Base-by-base conservation (phyloP, 225 moss, liverwort and hornwort species). In the Polytrichum commune region DNA sequence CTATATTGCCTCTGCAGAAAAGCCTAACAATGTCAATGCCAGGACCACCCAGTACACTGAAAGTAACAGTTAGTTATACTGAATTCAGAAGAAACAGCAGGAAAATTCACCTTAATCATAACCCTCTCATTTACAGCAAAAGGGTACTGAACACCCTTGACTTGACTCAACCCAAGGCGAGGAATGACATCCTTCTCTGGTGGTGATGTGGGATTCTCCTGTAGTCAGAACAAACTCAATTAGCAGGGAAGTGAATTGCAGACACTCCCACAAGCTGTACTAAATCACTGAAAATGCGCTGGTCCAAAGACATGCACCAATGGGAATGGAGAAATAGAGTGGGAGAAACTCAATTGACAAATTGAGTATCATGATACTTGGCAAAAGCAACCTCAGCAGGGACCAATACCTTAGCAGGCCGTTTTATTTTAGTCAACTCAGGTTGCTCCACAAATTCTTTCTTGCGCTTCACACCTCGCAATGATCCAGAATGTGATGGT, bases 91-190 rank as follows among this genome's bases (percentile, higher is more conserved):
- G 32, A 32, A 32, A 7, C 7, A n/a, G 20, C 18, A 56, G n/a
- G 27, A 8, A 63, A 27, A 23, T 60, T 53, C 58, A 98, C 97
- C 97, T 98, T 98, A 61, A 98, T 98, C 90, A 90, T 87, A 27
- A 98, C 97, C 78, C 90, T 92, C 81, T 98, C 94, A 83, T 94
- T 90, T n/a, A 98, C 94, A 72, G 91, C 82, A 73, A 94, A 98
- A 54, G 97, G 97, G 81, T 84, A 98, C 75, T 95, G 97, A 63
- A 98, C 97, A 67, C 97, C 97, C 78, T 93, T 96, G 27, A 88
- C 91, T 71, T 86, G 87, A 68, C 88, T 88, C 13, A 13, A 46
- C 67, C 78, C 78, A 38, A 62, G 69, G 7, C 88, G 91, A 18
- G 88, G 84, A 58, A 78, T 76, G 74, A 73, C 76, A 55, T 90